Conservation (phyloP, 768 basidiomycete species). For the Nidularia sp. region DNA sequence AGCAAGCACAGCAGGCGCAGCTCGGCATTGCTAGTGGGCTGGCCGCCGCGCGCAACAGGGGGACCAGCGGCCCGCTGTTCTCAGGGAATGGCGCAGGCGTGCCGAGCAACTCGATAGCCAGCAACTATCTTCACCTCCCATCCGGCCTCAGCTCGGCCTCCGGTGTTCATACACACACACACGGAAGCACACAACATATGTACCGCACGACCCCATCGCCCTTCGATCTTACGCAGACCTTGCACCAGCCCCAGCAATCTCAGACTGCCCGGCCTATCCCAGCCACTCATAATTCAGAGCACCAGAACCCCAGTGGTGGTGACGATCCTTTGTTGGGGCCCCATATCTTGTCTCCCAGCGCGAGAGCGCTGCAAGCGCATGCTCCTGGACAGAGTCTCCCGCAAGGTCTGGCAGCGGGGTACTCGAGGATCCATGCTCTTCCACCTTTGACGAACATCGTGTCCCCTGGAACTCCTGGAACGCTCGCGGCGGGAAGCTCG, state of each 20-base stretch:
- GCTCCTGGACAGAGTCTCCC: conserved; percentile 90
- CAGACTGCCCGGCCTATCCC: conserved; percentile 25
- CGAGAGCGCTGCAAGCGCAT: conserved; percentile 80
- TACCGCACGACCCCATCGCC: conserved; percentile 39
- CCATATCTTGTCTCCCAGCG: conserved; percentile 55
- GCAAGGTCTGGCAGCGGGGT: conserved; percentile 87
- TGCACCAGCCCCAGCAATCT: conserved; percentile 20
- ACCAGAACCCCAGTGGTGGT: conserved; percentile 6
- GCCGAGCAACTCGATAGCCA: conserved; percentile 15
- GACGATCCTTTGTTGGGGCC: conserved; percentile 14
- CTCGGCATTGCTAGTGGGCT: conserved; percentile 10
- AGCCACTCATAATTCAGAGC: conserved; percentile 9
- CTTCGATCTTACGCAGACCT: conserved; percentile 40
- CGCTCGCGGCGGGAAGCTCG: conserved; percentile 6
- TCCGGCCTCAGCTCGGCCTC: conserved; percentile 23
- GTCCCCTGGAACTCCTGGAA: conserved; percentile 21
- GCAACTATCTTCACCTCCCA: conserved; percentile 22
- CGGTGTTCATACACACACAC: conserved; percentile 34
- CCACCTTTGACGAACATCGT: conserved; percentile 35
- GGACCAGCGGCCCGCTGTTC: conserved; percentile 25
- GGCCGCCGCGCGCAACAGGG: conserved; percentile 24
- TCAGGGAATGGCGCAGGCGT: conserved; percentile 4
- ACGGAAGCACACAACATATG: conserved; percentile 29
- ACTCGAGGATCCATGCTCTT: conserved; percentile 82
- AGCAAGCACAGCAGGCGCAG: conserved; percentile 24